Evolutionary conservation across 1,284 basidiomycete species (phyloP).

Genomic region (Rhodotorula sp.): DNA sequence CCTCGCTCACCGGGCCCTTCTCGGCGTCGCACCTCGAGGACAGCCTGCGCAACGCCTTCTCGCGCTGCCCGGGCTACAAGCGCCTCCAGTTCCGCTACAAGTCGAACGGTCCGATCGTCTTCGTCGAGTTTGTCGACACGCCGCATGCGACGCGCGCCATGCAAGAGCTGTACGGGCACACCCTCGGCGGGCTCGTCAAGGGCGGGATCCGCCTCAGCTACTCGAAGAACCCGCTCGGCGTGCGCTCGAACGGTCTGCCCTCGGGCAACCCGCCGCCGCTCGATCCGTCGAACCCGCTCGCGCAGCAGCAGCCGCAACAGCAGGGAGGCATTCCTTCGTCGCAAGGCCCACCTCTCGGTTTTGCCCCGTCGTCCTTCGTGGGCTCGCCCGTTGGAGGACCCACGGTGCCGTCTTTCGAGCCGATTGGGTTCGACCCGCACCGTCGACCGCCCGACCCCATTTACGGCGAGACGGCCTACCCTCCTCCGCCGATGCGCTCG

Average conservation of each 20-base stretch:
- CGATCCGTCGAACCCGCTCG: background rate
- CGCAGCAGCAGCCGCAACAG: background rate
- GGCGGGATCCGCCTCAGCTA: conserved; percentile 93
- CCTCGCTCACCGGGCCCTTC: conserved; percentile 39
- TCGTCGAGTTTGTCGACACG: conserved; percentile 82
- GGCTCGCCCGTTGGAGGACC: background rate
- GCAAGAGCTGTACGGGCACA: conserved; percentile 87
- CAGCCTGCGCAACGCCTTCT: conserved; percentile 72
- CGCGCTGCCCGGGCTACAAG: conserved; percentile 75
- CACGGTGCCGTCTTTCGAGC: background rate
- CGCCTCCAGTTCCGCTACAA: conserved; percentile 94
- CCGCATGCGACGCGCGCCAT: conserved; percentile 78
- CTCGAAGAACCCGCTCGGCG: conserved; percentile 62
- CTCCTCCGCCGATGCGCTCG: background rate
- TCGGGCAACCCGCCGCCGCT: conserved; percentile 13
- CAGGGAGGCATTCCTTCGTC: background rate
- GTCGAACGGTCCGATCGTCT: conserved; percentile 44
- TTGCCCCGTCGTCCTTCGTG: conserved; percentile 4
- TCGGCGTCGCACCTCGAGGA: conserved; percentile 41
- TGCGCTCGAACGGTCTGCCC: conserved; percentile 31
- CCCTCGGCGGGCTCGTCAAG: conserved; percentile 84
- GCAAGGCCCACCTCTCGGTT: background rate
- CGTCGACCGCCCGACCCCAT: conserved; percentile 31
- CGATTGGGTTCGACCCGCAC: conserved; percentile 14
- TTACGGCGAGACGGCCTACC: conserved; percentile 15